Conservation (phyloP, 2,329 filamentous ascomycete genomes). For the Plectosphaerella cucumerina region DNA sequence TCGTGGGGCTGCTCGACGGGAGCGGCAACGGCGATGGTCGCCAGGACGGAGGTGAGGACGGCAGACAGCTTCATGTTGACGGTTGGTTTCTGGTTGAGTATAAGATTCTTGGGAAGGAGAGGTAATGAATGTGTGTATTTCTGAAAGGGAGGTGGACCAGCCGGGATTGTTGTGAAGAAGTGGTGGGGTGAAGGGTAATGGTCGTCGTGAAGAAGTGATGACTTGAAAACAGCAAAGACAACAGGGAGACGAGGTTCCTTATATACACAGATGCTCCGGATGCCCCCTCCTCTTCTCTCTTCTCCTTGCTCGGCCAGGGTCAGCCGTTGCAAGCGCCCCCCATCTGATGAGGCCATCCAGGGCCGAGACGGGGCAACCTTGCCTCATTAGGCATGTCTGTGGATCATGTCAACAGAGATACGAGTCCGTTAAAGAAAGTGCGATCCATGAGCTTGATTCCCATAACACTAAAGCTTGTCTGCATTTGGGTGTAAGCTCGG, state of each 20-base stretch:
- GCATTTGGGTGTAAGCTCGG: not conserved
- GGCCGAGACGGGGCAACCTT: too few relatives aligned
- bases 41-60: slow-evolving; percentile 6
- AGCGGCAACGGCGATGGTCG: slow-evolving; percentile 9
- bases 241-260: not conserved
- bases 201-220: not conserved
- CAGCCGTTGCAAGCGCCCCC: too few relatives aligned
- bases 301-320: too few relatives aligned
- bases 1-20: slow-evolving; percentile 9
- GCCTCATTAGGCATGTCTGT: too few relatives aligned
- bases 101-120: not conserved
- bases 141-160: slow-evolving; percentile 3
- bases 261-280: too few relatives aligned
- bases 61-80: slow-evolving; percentile 11
- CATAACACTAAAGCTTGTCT: too few relatives aligned
- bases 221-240: not conserved
- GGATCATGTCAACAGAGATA: too few relatives aligned
- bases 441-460: too few relatives aligned
- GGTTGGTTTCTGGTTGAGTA: not conserved
- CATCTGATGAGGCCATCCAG: too few relatives aligned
- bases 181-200: not conserved
- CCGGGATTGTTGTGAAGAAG: not conserved
- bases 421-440: too few relatives aligned
- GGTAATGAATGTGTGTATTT: not conserved
- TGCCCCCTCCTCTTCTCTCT: too few relatives aligned